phyloP scores from a whole-genome alignment of 2,329 filamentous ascomycete genomes.

The Aspergillus alliaceus region DNA sequence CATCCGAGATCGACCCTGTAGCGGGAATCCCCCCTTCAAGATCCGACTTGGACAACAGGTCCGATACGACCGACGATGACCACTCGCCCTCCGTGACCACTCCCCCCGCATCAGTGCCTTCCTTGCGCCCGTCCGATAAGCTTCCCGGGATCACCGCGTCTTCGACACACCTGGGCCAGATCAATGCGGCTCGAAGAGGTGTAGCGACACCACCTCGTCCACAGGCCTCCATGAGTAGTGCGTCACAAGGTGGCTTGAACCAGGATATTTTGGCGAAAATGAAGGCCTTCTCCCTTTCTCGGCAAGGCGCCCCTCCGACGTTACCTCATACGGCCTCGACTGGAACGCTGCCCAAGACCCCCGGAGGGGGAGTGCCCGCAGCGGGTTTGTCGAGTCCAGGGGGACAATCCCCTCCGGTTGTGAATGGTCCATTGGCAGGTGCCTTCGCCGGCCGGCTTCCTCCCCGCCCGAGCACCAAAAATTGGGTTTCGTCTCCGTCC shows the following conservation, averaged over 20 bases:
- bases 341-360: conserved; percentile 28
- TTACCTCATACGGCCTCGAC: conserved; percentile 36
- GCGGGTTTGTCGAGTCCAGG: conserved; percentile 6
- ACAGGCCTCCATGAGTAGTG: conserved; percentile 34
- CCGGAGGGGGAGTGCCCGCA: conserved; percentile 3
- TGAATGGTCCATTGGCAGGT: conserved; percentile 30
- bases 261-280: conserved; percentile 68
- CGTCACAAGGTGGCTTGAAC: conserved; percentile 53
- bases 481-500: conserved; percentile 33
- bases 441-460: conserved; percentile 32
- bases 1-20: conserved; percentile 20
- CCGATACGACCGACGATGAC: conserved; percentile 22
- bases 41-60: conserved; percentile 19
- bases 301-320: conserved; percentile 56
- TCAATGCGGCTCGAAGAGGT: conserved; percentile 65
- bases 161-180: conserved; percentile 79
- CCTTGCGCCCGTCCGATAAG: conserved; percentile 27
- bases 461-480: conserved; percentile 32
- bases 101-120: conserved; percentile 33
- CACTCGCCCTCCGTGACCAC: conserved; percentile 28
- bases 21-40: conserved; percentile 20
- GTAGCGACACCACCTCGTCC: conserved; percentile 26
- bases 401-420: conserved; percentile 15
- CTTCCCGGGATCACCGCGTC: conserved; percentile 65
- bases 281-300: conserved; percentile 67